A percentile compares a stretch with the other conserved stretches of the same genome.
phyloP scores from a whole-genome alignment of 306 rosid genomes.

The Cicer chorassanicum region DNA sequence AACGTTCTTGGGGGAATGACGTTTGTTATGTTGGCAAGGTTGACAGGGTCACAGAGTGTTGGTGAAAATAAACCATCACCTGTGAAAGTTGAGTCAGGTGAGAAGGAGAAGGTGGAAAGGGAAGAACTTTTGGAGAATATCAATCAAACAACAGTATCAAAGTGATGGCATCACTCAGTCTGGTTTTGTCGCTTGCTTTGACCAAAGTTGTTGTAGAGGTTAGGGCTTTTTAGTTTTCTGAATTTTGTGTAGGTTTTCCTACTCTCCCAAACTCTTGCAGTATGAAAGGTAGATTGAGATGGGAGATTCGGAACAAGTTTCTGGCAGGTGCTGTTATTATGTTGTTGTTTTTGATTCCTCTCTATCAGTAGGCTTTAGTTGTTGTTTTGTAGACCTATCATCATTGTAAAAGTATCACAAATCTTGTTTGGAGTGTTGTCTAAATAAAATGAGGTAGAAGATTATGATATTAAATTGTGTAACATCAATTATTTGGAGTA shows the following conservation, averaged over 20 bases:
- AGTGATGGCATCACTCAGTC: conserved; percentile 50
- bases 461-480: not conserved
- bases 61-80: conserved; percentile 42
- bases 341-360: conserved; percentile 40
- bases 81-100: conserved; percentile 48
- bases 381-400: conserved; percentile 32
- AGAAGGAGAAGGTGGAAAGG: conserved; percentile 55
- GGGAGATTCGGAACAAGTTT: conserved; percentile 28
- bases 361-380: conserved; percentile 33
- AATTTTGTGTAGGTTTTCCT: conserved; percentile 27
- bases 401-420: conserved; percentile 17
- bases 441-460: conserved; percentile 24
- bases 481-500: not conserved
- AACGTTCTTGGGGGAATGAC: conserved; percentile 90
- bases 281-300: conserved; percentile 35
- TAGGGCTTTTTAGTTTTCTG: conserved; percentile 23
- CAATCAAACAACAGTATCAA: conserved; percentile 63
- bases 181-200: conserved; percentile 29
- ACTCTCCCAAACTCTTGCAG: conserved; percentile 2
- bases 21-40: conserved; percentile 81
- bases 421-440: conserved; percentile 18
- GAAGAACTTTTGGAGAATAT: conserved; percentile 53
- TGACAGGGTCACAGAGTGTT: conserved; percentile 80
- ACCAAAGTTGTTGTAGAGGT: conserved; percentile 37
- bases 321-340: conserved; percentile 37